Base-by-base conservation (phyloP, 495 filamentous ascomycete species). In the Sordaria brevicollis region DNA sequence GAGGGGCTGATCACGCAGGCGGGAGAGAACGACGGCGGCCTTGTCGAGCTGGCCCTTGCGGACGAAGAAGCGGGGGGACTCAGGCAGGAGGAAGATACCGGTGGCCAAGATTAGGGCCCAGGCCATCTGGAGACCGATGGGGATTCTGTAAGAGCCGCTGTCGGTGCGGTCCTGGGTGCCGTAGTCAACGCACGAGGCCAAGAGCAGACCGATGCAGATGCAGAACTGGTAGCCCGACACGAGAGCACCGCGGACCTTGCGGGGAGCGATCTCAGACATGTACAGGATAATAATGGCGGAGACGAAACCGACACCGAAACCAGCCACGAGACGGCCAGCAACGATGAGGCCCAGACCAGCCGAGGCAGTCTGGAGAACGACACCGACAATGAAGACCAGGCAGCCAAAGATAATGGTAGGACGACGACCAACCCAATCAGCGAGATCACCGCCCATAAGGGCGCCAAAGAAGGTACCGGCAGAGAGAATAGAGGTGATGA, bases 141-240 rank as follows among this genome's bases (percentile, higher is more conserved):
- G 90, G 68, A 93, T 92, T 11, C 89, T 87, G 84, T 91, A 92
- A 9, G 87, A 88, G 70, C 86, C 86, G 65, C 84, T 87, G 77
- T 91, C 87, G 34, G 70, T 79, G 69, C 87, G 86, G 74, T 88
- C 71, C 79, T 89, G 79, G n/a, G 89, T 93, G 54, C 74, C 89
- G 74, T 93, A 92, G 80, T 88, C 86, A 73, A 94, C 87, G 73
- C 86, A 87, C 4, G 89, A 89, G 4, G 91, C 90, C 37, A 92
- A 74, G 75, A 93, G 83, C 69, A 94, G 79, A 77, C 89, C 90
- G 67, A 92, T 83, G 67, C 89, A 91, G 77, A 92, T 86, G 77
- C 87, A 90, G 82, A 92, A 91, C 77, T 92, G 90, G 80, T 92
- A 92, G n/a, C 87, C 88, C 0, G 87, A 86, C 33, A 92, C 90